Conservation (phyloP, 1,284 basidiomycete species). For the Cutaneotrichosporon sp. region DNA sequence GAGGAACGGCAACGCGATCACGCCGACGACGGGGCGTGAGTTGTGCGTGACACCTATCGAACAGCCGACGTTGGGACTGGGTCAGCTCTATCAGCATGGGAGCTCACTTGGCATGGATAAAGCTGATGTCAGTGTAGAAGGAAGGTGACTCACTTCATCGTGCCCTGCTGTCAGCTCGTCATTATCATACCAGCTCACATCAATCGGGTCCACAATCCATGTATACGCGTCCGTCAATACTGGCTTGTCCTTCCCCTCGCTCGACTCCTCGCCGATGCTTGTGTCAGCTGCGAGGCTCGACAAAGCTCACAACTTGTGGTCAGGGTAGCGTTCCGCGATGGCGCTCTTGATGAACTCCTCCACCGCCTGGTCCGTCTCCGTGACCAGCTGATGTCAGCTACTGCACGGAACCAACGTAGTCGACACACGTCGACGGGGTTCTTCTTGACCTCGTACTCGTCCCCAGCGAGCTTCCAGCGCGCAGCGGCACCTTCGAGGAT, state of each 20-base stretch:
- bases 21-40: conserved; percentile 75
- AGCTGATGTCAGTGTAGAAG: conserved; percentile 33
- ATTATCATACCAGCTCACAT: conserved; percentile 34
- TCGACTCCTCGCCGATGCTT: conserved; percentile 81
- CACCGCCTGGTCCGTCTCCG: conserved; percentile 88
- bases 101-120: conserved; percentile 47
- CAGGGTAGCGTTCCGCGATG: conserved; percentile 68
- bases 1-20: conserved; percentile 86
- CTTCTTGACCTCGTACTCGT: conserved; percentile 36
- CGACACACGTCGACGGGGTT: conserved; percentile 59
- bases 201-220: conserved; percentile 52
- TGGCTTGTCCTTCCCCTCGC: conserved; percentile 60
- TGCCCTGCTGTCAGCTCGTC: conserved; percentile 35
- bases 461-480: conserved; percentile 28
- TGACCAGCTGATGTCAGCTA: conserved; percentile 63
- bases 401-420: neutral
- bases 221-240: conserved; percentile 68
- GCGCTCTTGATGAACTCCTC: conserved; percentile 78
- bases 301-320: conserved; percentile 64
- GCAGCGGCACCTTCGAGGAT: conserved; percentile 35
- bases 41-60: conserved; percentile 85
- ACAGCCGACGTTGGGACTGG: conserved; percentile 48
- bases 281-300: conserved; percentile 7
- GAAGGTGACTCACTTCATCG: conserved; percentile 44
- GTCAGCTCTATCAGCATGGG: neutral